Conservation (phyloP, 2,329 filamentous ascomycete species). For the Penicillium freii region DNA sequence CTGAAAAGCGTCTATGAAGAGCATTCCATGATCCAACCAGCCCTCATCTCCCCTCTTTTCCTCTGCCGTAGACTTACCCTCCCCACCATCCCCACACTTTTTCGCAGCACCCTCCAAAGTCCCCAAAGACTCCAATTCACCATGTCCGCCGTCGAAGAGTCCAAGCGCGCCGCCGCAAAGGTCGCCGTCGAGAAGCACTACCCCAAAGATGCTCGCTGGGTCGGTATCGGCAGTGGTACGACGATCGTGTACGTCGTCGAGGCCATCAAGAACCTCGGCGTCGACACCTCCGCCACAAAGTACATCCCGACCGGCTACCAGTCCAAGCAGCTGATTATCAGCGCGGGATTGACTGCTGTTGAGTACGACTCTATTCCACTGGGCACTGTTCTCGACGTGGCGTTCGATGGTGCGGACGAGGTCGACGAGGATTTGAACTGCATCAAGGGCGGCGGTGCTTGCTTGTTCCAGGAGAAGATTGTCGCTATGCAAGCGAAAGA, state of each 20-base stretch:
- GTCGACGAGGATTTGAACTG: constrained; percentile 92
- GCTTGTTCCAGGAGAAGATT: constrained; percentile 95
- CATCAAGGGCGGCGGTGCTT: constrained; percentile 98
- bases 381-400: constrained; percentile 71
- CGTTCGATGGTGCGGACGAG: constrained; percentile 96
- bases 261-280: constrained; percentile 55
- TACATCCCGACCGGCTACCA: constrained; percentile 94
- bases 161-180: constrained; percentile 60
- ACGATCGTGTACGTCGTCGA: constrained; percentile 68
- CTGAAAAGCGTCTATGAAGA: not conserved
- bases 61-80: constrained; percentile 1
- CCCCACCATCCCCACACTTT: constrained; percentile 10
- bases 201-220: constrained; percentile 54
- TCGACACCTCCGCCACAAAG: constrained; percentile 60
- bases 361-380: constrained; percentile 72
- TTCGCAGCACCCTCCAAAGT: not conserved
- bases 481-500: constrained; percentile 80
- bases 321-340: constrained; percentile 79
- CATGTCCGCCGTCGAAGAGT: constrained; percentile 49
- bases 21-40: constrained; percentile 5
- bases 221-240: constrained; percentile 64
- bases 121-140: constrained; percentile 24
- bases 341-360: constrained; percentile 72
- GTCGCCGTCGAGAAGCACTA: constrained; percentile 62
- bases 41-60: constrained; percentile 18